These are phyloP conservation scores for Plenodomus lindquistii DNA, from an alignment of 2,329 filamentous ascomycete species.

Conservation along the genomic window DNA sequence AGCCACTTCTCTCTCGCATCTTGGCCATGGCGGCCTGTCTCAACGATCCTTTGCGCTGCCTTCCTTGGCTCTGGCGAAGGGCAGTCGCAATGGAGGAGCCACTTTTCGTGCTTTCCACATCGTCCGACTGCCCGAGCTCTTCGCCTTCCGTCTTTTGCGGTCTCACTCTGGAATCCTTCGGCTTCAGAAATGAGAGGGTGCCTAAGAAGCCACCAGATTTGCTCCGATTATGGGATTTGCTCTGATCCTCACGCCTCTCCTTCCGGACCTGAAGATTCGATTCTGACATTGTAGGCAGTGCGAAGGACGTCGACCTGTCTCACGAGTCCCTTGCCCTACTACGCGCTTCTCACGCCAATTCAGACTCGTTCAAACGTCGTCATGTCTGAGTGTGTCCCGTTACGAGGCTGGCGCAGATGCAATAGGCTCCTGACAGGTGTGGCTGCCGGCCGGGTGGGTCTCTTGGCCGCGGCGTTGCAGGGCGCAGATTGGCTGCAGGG, in stretches of 20 bases:
- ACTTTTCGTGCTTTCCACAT: conserved; percentile 32
- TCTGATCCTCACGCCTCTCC: conserved; percentile 5
- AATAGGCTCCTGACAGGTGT: not conserved
- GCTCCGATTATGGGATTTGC: conserved; percentile 47
- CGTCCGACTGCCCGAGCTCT: conserved; percentile 15
- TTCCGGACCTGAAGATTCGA: not conserved
- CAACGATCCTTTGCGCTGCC: conserved; percentile 80
- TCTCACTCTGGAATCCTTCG: conserved; percentile 16
- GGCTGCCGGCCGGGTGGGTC: not conserved
- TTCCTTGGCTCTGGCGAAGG: conserved; percentile 54
- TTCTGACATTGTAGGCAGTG: not conserved
- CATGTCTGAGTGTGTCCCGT: not conserved
- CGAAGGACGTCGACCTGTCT: not conserved
- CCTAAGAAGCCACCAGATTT: conserved; percentile 69
- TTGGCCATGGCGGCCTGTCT: conserved; percentile 83
- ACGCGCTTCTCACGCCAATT: not conserved
- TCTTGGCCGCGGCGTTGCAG: conserved; percentile 9
- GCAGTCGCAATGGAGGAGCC: conserved; percentile 38
- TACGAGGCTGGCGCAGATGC: not conserved
- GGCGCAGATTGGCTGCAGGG: not conserved
- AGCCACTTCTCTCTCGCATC: conserved; percentile 34
- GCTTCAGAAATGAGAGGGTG: conserved; percentile 35
- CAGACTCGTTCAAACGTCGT: not conserved
- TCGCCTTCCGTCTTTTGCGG: conserved; percentile 21
- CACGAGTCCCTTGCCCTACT: not conserved